Base-by-base conservation (phyloP, 2,329 filamentous ascomycete genomes). In the Penicillium sclerotiorum region DNA sequence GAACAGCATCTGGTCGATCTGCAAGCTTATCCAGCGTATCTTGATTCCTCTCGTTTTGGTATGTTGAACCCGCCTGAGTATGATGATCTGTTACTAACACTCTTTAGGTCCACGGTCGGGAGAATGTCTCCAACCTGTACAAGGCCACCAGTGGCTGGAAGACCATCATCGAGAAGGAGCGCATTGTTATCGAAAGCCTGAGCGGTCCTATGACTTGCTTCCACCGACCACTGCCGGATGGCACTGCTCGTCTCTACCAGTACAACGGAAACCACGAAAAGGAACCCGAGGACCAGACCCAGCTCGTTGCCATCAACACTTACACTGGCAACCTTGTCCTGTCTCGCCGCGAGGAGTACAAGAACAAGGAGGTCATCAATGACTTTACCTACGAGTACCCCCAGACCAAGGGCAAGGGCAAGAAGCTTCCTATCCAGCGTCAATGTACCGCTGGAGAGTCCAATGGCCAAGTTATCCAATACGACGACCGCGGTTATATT, bases 111-210 rank as follows among this genome's bases (percentile, higher is more conserved):
- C 42, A 45, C 15, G 42, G 42, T n/a, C 42, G 42, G 13, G 28
- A 45, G 21, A 45, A 45, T 23, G 15, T 45, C 8, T 45, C 42
- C 15, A 17, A 36, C 2, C 30, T 45, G 9, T 36, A 45, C 32
- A 45, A 45, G 30, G 42, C 42, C n/a, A 45, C 42, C 11, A 23
- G 42, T n/a, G 42, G 42, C 32, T 45, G 42, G 42, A 45, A 37
- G 21, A 45, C 42, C 13, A 25, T 33, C 22, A 45, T 45, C 21
- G 42, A 45, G 42, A 45, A 45, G 32, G 42, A 45, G n/a, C 42
- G 42, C 30, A 45, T 45, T n/a, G 21, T 45, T 7, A 25, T 45
- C 8, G 42, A 45, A 22, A 36, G 30, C 11, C 42, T 45, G 11
- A 36, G 15, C 28, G 42, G 42, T 2, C 42, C 30, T 18, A 45